Evolutionary conservation across 148 eudicot species (phyloP), one percentile per base, ranked within the genome.

Genomic region (Vaccinium vitisidaea): DNA sequence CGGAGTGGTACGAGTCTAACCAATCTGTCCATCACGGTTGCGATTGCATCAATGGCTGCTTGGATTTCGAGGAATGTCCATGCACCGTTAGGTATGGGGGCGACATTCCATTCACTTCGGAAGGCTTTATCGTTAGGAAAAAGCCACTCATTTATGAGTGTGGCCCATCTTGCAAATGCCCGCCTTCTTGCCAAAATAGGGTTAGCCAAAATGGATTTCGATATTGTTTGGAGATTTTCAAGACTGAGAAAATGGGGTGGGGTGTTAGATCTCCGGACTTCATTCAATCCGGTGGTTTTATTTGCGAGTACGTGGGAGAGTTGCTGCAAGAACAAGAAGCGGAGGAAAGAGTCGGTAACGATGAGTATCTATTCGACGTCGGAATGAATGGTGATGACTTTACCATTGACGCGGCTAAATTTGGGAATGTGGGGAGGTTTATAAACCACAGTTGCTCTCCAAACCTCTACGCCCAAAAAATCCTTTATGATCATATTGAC

Each of bases 391-490:
- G 8, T 1, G 59, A 78, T 19, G 86, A 81, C 27, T 87, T 69
- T 82, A 39, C 88, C 27, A 88, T 90, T 58, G 92, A 90, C 80
- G 92, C 90, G 0, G 80, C 78, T 1, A 21, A 25, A 5, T 63
- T 6, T 67, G 90, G 90, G 48, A 90, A 88, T 74, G 49, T 90
- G 8, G 89, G 85, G 67, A 87, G 92, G 63, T 90, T 87, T 53
- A 84, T 90, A 13, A 88, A 89, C 80, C 92, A 90, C 19, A 85
- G 92, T 73, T 87, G 86, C 43, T 85, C 87, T 2, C 92, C 92
- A 8, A 90, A 88, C 55, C 55, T 90, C 8, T 86, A 79, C 46
- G 88, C 87, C 6, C 91, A 90, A 77, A 32, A 84, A 7, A 89
- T 90, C 10, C 78, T 90, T 65, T 90, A 77, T 83, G 89, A 88